These are phyloP conservation scores for Fusarium camptoceras DNA, from an alignment of 2,329 filamentous ascomycete genomes.

Conservation along the genomic window DNA sequence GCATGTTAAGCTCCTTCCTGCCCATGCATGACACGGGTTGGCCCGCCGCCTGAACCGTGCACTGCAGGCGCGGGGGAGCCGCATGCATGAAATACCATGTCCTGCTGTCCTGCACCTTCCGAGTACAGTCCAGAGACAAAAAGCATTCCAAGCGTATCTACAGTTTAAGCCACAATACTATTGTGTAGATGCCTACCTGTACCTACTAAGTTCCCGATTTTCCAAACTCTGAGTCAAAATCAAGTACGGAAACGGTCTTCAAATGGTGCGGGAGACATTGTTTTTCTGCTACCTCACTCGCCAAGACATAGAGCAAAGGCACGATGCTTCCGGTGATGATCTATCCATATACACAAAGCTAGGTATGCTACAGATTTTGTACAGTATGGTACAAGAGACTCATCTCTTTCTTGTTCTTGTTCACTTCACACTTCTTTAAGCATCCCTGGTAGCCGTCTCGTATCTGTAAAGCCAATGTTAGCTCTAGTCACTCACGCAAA, in stretches of 20 bases:
- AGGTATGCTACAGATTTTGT: slow-evolving; percentile 41
- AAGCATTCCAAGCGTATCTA: slow-evolving; percentile 15
- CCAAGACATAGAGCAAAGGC: neutral
- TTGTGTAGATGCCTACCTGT: neutral
- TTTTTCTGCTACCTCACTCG: slow-evolving; percentile 14
- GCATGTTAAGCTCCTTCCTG: slow-evolving; percentile 41
- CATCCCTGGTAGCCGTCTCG: slow-evolving; percentile 70
- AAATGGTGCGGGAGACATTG: slow-evolving; percentile 24
- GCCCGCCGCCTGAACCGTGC: slow-evolving; percentile 38
- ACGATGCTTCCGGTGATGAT: slow-evolving; percentile 15
- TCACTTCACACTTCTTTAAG: slow-evolving; percentile 24
- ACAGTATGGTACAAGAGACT: slow-evolving; percentile 35
- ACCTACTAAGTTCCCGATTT: neutral
- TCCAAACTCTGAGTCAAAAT: neutral
- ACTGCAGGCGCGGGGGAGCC: slow-evolving; percentile 29
- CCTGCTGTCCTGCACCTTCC: slow-evolving; percentile 15
- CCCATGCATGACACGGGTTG: slow-evolving; percentile 40
- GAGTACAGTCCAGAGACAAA: slow-evolving; percentile 7
- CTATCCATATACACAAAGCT: slow-evolving; percentile 24
- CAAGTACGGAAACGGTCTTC: neutral
- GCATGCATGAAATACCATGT: slow-evolving; percentile 31
- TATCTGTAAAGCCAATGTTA: slow-evolving; percentile 58
- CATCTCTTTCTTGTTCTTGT: neutral
- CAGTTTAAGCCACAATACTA: slow-evolving; percentile 10
- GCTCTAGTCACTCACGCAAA: neutral